Percentiles rank a stretch among this genome's conserved stretches.
These are phyloP conservation scores for Phlegmacium glaucopus DNA, from an alignment of 768 basidiomycete species.

Conservation along the genomic window DNA sequence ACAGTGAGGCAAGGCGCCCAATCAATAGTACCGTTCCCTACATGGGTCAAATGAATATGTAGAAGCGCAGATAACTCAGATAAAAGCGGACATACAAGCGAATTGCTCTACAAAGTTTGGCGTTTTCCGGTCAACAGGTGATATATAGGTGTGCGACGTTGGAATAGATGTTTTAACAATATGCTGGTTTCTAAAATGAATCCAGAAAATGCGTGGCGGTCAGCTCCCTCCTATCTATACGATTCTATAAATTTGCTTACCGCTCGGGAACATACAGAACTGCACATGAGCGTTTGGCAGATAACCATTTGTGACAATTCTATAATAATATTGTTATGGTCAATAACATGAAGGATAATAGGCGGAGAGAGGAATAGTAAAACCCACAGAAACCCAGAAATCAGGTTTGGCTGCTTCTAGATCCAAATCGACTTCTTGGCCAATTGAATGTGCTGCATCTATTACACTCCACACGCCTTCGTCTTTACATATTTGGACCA, in stretches of 20 bases:
- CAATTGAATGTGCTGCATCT: constrained; percentile 81
- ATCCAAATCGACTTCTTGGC: constrained; percentile 67
- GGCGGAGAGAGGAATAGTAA: background rate
- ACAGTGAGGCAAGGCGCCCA: constrained; percentile 51
- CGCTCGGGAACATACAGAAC: constrained; percentile 70
- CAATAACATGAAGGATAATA: background rate
- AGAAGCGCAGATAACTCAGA: no score
- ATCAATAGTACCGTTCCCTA: constrained; percentile 69
- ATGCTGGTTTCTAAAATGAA: constrained; percentile 55
- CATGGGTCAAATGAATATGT: background rate
- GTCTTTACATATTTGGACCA: constrained; percentile 62
- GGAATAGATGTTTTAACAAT: constrained; percentile 58
- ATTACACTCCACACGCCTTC: constrained; percentile 65
- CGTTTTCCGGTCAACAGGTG: constrained; percentile 35
- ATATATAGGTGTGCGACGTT: constrained; percentile 49
- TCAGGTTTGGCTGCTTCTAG: constrained; percentile 58
- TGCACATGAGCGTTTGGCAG: constrained; percentile 62
- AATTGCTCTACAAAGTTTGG: constrained; percentile 50
- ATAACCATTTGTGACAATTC: constrained; percentile 89
- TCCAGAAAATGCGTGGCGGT: background rate
- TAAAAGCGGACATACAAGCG: constrained; percentile 33
- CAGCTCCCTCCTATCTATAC: background rate
- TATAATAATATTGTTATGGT: constrained; percentile 27
- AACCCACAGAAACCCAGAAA: constrained; percentile 72
- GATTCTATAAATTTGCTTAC: constrained; percentile 21